Evolutionary conservation across 2,329 filamentous ascomycete genomes (phyloP).

Genomic region (Colletotrichum noveboracense): DNA sequence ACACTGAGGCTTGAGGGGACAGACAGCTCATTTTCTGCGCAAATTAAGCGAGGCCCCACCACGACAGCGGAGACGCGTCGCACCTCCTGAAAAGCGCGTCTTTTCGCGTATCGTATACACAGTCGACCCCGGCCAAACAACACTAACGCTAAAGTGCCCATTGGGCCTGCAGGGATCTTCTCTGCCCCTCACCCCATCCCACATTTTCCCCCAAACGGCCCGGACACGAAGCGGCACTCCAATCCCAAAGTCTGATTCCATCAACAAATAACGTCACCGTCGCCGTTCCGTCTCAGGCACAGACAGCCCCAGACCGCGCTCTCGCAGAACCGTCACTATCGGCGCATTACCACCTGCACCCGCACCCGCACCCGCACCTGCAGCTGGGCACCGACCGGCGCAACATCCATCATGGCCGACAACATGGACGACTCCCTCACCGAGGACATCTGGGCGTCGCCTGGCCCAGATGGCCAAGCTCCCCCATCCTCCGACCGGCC

Average conservation of each 20-base stretch:
- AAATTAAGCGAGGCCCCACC: slow-evolving; percentile 20
- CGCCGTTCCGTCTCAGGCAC: background rate
- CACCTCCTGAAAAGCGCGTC: slow-evolving; percentile 9
- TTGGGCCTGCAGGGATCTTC: background rate
- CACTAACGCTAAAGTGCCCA: background rate
- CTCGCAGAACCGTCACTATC: background rate
- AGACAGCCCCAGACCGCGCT: background rate
- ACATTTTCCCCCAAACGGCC: slow-evolving; percentile 10
- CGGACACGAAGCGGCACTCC: background rate
- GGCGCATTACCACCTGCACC: background rate
- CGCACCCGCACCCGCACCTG: background rate
- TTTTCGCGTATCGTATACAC: slow-evolving; percentile 19
- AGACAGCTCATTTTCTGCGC: background rate
- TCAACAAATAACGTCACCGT: slow-evolving; percentile 24
- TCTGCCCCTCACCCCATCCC: slow-evolving; percentile 5
- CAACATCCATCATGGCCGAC: slow-evolving; percentile 44
- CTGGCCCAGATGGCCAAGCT: slow-evolving; percentile 35
- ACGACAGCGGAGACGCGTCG: background rate
- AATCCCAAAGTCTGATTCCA: slow-evolving; percentile 13
- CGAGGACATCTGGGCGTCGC: slow-evolving; percentile 54
- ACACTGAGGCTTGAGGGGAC: slow-evolving; percentile 5
- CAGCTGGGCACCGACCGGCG: background rate
- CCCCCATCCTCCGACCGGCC: slow-evolving; percentile 38
- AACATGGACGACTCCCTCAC: slow-evolving; percentile 50
- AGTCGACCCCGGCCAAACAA: background rate